Evolutionary conservation across 164 flowering plant genomes (phyloP), one percentile per base, ranked within the genome.

Genomic region (Warburgia ugandensis): DNA sequence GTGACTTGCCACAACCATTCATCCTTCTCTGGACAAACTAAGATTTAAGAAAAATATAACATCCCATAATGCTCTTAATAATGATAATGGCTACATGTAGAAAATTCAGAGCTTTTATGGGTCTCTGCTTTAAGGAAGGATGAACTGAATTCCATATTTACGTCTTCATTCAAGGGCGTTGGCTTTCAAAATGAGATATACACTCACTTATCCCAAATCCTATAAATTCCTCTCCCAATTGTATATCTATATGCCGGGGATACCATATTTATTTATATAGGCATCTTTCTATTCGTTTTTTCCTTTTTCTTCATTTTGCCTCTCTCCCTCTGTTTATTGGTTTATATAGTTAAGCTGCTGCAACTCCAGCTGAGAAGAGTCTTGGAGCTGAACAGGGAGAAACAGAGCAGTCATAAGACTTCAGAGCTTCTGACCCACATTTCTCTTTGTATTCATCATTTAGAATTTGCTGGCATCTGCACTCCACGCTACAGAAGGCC

Each of bases 401-500:
- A 14, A 30, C 70, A 14, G 79, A 66, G 67, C 42, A 64, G 19
- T 68, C 77, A 5, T 54, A 52, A 16, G 68, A 30, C 40, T 66
- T 70, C 66, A 53, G 45, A 7, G 63, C 60, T 57, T 53, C 69
- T 28, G 73, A 54, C 30, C 55, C 69, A 30, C 64, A 55, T 6
- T 67, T 75, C 35, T 77, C 79, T 40, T 58, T 76, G 62, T 12
- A 48, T 20, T 77, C 78, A 20, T 80, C 83, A 0, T 43, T 58
- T 29, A 51, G 29, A 8, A 80, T 77, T 47, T 80, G 74, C 31
- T 62, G 65, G 70, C 45, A 54, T 17, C 86, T 70, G 57, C 86
- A 80, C 50, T 80, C 86, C 10, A 52, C 67, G 36, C 85, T 79
- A 53, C 85, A 79, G 58, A 77, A 79, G 39, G 79, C 81, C 25